These are phyloP conservation scores for Polyplosphaeria fusca DNA, from an alignment of 495 filamentous ascomycete genomes.

Conservation along the genomic window DNA sequence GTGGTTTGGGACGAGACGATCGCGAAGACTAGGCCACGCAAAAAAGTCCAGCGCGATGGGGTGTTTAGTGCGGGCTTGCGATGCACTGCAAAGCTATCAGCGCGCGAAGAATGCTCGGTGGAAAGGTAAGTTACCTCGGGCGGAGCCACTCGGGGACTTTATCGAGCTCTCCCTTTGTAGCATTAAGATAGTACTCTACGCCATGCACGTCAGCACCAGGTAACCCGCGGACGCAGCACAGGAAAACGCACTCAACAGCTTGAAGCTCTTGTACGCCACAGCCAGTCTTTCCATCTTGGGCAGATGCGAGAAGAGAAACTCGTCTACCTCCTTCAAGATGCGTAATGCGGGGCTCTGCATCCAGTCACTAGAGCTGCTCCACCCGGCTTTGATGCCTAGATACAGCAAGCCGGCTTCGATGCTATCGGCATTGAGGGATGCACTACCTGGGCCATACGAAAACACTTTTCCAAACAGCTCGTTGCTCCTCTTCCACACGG, in stretches of 20 bases:
- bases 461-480: constrained; percentile 20
- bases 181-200: constrained; percentile 25
- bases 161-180: constrained; percentile 15
- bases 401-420: constrained; percentile 26
- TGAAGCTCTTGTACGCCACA: constrained; percentile 27
- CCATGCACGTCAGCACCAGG: not conserved
- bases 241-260: constrained; percentile 17
- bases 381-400: constrained; percentile 23
- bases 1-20: constrained; percentile 20
- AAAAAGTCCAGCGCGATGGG: constrained; percentile 27
- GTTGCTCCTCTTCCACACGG: constrained; percentile 29
- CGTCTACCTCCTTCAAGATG: constrained; percentile 24
- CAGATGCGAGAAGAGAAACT: constrained; percentile 22
- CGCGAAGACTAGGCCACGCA: constrained; percentile 25
- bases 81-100: too few relatives aligned
- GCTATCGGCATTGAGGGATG: constrained; percentile 10
- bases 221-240: not conserved
- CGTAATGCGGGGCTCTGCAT: constrained; percentile 21
- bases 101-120: not conserved
- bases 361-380: constrained; percentile 20
- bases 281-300: constrained; percentile 18
- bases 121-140: constrained; percentile 1
- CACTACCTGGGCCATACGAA: constrained; percentile 12
- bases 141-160: constrained; percentile 28
- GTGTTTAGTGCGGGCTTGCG: constrained; percentile 21